These are phyloP conservation scores for Ogataea zsoltii DNA, from an alignment of 805 yeast genomes.

Conservation along the genomic window DNA sequence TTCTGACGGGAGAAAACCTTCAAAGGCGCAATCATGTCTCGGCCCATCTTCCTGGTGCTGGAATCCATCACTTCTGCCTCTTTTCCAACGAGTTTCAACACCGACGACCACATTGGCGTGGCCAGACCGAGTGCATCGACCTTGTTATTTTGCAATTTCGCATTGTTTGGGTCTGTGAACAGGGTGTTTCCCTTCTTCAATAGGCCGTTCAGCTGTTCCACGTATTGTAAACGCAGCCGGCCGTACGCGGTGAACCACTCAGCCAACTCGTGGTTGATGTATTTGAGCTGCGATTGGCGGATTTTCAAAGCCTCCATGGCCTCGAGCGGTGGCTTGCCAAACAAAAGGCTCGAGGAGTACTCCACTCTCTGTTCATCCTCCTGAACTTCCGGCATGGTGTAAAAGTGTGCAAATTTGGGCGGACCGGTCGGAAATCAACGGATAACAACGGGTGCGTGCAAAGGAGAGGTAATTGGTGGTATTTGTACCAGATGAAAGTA, in stretches of 20 bases:
- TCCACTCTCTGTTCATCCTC: constrained; percentile 27
- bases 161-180: constrained; percentile 37
- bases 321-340: constrained; percentile 51
- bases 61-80: constrained; percentile 47
- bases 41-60: constrained; percentile 52
- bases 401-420: not conserved
- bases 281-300: constrained; percentile 54
- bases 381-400: constrained; percentile 10
- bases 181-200: constrained; percentile 38
- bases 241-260: constrained; percentile 58
- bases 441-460: not conserved
- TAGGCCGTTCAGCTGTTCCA: constrained; percentile 45
- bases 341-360: constrained; percentile 36
- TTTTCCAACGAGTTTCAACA: constrained; percentile 41
- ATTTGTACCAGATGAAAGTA: not conserved
- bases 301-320: constrained; percentile 61
- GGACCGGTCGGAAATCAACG: not conserved
- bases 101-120: constrained; percentile 45
- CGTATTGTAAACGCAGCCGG: constrained; percentile 47
- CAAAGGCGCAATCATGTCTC: constrained; percentile 57
- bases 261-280: constrained; percentile 60
- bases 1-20: constrained; percentile 54
- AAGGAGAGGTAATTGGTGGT: too few species aligned
- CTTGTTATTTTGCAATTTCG: constrained; percentile 47
- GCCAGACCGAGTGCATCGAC: constrained; percentile 49